phyloP scores from a whole-genome alignment of 139 green algal species.

The Diplosphaera chodatii region DNA sequence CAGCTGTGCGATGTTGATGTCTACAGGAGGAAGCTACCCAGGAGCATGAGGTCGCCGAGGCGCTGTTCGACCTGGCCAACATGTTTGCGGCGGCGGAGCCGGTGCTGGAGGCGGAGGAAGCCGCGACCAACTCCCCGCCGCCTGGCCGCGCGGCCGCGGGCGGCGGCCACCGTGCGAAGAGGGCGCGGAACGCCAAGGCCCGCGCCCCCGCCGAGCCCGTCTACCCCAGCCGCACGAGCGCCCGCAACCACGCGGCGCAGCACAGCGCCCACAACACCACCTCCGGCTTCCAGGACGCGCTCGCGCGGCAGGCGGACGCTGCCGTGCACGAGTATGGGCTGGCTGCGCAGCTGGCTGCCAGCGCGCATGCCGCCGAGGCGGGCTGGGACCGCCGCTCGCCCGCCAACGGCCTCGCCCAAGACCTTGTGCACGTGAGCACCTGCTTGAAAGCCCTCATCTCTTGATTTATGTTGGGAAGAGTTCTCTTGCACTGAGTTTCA shows the following conservation, averaged over 20 bases:
- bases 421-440: too few species aligned
- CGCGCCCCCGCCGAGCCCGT: too few species aligned
- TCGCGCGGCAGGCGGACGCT: not conserved
- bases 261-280: too few species aligned
- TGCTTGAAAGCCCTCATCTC: too few species aligned
- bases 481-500: too few species aligned
- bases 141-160: too few species aligned
- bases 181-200: not conserved
- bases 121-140: not conserved
- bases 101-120: not conserved
- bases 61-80: constrained; percentile 28
- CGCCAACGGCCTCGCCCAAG: not conserved
- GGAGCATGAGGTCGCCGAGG: constrained; percentile 22
- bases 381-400: not conserved
- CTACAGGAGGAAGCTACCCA: not conserved
- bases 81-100: not conserved
- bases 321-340: not conserved
- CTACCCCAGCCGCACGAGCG: not conserved
- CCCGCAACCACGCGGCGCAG: not conserved
- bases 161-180: not conserved
- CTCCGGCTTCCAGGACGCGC: not conserved
- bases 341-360: not conserved
- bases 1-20: too few species aligned
- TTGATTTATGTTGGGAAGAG: too few species aligned
- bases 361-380: not conserved